These are phyloP conservation scores for Spergularia bocconei DNA, from an alignment of 148 eudicot genomes.

Conservation along the genomic window DNA sequence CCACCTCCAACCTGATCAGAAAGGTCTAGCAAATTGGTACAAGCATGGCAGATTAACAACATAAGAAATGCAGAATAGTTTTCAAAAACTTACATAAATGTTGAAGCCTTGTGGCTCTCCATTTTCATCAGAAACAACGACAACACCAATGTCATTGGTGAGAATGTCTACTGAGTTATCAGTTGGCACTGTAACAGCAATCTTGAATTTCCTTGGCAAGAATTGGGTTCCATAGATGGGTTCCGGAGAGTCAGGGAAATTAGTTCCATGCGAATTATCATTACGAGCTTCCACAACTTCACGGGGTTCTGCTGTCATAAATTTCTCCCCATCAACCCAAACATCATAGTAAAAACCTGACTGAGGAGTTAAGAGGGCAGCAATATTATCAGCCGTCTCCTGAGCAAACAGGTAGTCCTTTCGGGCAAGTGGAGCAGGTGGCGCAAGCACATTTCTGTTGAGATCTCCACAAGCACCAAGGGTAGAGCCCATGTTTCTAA, in stretches of 20 bases:
- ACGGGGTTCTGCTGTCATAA: constrained; percentile 92
- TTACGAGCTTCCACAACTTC: constrained; percentile 87
- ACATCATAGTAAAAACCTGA: constrained; percentile 99
- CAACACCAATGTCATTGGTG: constrained; percentile 92
- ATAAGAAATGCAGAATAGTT: neutral
- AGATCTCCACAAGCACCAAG: constrained; percentile 99
- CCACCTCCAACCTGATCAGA: constrained; percentile 92
- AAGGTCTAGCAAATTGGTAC: constrained; percentile 6
- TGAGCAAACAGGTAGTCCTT: constrained; percentile 93
- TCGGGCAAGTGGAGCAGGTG: constrained; percentile 80
- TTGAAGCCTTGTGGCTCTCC: constrained; percentile 95
- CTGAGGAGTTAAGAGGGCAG: constrained; percentile 87
- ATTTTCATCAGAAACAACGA: constrained; percentile 74
- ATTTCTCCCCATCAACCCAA: constrained; percentile 97
- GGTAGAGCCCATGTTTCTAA: constrained; percentile 88
- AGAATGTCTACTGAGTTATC: constrained; percentile 94
- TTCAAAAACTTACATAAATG: constrained; percentile 60
- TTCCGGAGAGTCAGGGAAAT: constrained; percentile 89
- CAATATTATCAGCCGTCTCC: constrained; percentile 90
- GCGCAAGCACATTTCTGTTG: constrained; percentile 95
- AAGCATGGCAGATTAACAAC: neutral
- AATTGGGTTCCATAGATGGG: constrained; percentile 98
- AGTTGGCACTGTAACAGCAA: constrained; percentile 89
- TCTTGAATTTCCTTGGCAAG: constrained; percentile 92
- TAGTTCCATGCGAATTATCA: constrained; percentile 95